Evolutionary conservation across 2,329 filamentous ascomycete species (phyloP), one percentile per base, ranked within the genome.

Genomic region (Ophiosphaerella korrae): DNA sequence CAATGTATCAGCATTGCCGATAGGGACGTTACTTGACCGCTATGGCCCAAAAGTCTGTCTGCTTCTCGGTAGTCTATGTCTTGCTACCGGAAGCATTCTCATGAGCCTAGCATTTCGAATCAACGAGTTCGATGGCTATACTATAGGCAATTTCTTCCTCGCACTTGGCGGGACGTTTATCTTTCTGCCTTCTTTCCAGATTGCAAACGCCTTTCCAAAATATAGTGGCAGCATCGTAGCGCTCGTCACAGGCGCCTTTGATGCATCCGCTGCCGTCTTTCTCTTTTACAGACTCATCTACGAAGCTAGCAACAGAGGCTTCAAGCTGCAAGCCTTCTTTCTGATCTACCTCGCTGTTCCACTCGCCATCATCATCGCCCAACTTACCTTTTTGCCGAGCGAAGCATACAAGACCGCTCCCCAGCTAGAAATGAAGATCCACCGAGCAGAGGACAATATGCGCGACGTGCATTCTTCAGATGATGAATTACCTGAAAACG

Each of bases 151-250:
- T 71, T 78, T 92, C 18, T 84, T 90, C 48, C 80, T 94, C 7
- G 88, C 89, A 0, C 79, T 93, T 1, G 90, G 89, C 16, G 90
- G 90, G 0, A 88, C 89, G 2, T 92, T 92, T 63, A 84, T 90
- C 44, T 94, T 91, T 73, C 90, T 94, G 50, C 87, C 89, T 7
- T 89, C 88, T 3, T 93, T 93, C 73, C 90, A 94, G 69, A 82
- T 94, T 34, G 91, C 89, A 34, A 94, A 94, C 71, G 86, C 90
- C 2, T 93, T 95, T 66, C 90, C 90, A 1, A 82, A 82, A 42
- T 82, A 88, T 65, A 89, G 89, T 1, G 90, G 90, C 1, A 77
- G 90, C n/a, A 90, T 95, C 56, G 78, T 95, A 7, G 89, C 90
- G 2, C 79, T 91, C 31, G 75, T 95, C 45, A 93, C 89, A 0